Evolutionary conservation across 2,329 filamentous ascomycete genomes (phyloP).

Genomic region (Rhinocladiella mackenziei): DNA sequence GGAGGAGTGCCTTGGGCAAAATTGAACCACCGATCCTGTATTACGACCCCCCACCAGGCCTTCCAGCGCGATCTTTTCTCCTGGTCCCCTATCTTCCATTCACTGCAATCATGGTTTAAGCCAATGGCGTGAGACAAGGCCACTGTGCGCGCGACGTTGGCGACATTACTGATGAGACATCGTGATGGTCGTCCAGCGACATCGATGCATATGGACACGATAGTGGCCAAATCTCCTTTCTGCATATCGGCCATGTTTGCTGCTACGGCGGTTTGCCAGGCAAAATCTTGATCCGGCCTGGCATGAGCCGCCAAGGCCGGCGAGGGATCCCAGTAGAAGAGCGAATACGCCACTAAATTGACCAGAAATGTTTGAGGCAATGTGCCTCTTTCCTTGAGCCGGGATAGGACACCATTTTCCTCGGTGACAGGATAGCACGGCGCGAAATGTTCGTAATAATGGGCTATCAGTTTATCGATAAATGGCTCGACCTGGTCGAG

Average conservation of each 20-base stretch:
- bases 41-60: conserved; percentile 56
- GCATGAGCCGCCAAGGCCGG: conserved; percentile 44
- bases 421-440: conserved; percentile 61
- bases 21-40: conserved; percentile 56
- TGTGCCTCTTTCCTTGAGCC: conserved; percentile 48
- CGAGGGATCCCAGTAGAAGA: conserved; percentile 56
- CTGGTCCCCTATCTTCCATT: conserved; percentile 49
- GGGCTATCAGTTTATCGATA: conserved; percentile 48
- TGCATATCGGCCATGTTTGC: conserved; percentile 56
- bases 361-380: conserved; percentile 54
- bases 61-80: conserved; percentile 52
- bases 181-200: conserved; percentile 52
- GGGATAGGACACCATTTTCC: conserved; percentile 50
- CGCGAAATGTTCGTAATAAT: conserved; percentile 55
- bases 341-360: conserved; percentile 55
- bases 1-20: conserved; percentile 55
- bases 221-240: conserved; percentile 56
- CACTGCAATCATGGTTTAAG: conserved; percentile 52
- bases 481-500: conserved; percentile 55
- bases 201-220: conserved; percentile 57
- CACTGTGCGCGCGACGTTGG: conserved; percentile 51
- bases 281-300: conserved; percentile 56
- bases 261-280: conserved; percentile 60
- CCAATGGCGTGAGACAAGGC: conserved; percentile 55
- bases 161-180: conserved; percentile 42